Evolutionary conservation across 2,329 filamentous ascomycete species (phyloP), one percentile per base, ranked within the genome.

Genomic region (Rhexocercosporidium sp.): DNA sequence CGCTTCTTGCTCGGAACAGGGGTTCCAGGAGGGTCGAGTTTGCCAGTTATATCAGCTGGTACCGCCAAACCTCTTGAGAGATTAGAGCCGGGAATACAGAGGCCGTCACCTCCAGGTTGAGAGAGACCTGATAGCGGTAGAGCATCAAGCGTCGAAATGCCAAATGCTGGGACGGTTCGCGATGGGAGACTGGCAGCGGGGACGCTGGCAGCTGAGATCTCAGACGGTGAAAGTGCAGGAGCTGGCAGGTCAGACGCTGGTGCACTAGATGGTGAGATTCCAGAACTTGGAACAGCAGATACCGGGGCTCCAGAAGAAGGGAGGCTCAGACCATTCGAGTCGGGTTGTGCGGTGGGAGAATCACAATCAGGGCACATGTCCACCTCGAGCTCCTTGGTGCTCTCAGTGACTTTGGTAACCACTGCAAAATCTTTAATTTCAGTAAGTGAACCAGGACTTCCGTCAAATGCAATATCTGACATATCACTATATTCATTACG

Each of bases 401-500:
- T 41, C n/a, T 63, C 47, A 22, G 3, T 56, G 18, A 44, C 22
- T 46, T 63, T 29, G 3, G 25, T 27, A 4, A 46, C 37, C 7
- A 34, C 34, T 20, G 31, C 49, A 12, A 56, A 63, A 27, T 63
- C 49, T 34, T 41, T 51, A 6, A 54, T 22, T 31, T 39, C n/a
- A 16, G 61, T 31, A 11, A 16, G 16, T 18, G 44, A 25, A 14
- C 62, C 53, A 59, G 41, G 37, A 47, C 53, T 49, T 11, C 64
- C 67, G 57, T 68, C 66, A 34, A 63, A 59, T 6, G 64, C 4
- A 2, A 63, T 39, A 29, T 63, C 49, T 6, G 61, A 69, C n/a
- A 66, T 16, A 22, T 56, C 54, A 41, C 51, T 64, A 27, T 31
- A 29, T 11, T 61, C 62, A n/a, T 34, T 37, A 1, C 44, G 49